These are phyloP conservation scores for Aureobasidium mangrovei DNA, from an alignment of 2,329 filamentous ascomycete genomes.

Conservation along the genomic window DNA sequence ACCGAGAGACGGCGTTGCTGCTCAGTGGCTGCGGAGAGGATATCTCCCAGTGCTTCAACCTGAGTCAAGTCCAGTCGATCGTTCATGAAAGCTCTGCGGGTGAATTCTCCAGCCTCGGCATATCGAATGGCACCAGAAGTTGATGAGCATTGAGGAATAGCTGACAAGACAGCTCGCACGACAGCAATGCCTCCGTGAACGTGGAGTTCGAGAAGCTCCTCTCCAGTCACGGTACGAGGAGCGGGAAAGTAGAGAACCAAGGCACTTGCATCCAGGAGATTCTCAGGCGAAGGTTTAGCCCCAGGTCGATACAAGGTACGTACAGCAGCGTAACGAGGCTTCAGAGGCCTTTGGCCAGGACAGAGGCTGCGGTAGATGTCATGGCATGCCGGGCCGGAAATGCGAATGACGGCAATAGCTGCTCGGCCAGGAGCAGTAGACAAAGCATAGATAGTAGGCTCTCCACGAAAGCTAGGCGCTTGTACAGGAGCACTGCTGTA, in stretches of 20 bases:
- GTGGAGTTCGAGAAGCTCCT: slow-evolving; percentile 86
- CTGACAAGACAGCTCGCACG: slow-evolving; percentile 73
- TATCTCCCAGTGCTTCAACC: slow-evolving; percentile 57
- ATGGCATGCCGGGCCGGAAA: slow-evolving; percentile 69
- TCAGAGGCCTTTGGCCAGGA: slow-evolving; percentile 45
- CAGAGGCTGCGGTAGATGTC: slow-evolving; percentile 59
- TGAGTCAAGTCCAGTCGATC: slow-evolving; percentile 78
- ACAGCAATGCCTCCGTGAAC: slow-evolving; percentile 89
- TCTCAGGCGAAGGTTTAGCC: slow-evolving; percentile 30
- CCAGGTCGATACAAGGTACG: slow-evolving; percentile 61
- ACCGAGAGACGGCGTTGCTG: slow-evolving; percentile 85
- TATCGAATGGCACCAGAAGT: slow-evolving; percentile 53
- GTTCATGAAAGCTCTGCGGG: slow-evolving; percentile 82
- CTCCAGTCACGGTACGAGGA: slow-evolving; percentile 79
- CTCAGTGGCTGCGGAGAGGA: slow-evolving; percentile 64
- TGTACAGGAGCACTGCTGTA: not conserved
- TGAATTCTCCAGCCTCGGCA: slow-evolving; percentile 93
- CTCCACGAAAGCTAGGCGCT: not conserved
- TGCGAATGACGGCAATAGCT: slow-evolving; percentile 80
- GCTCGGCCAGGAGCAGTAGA: slow-evolving; percentile 79
- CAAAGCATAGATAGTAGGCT: slow-evolving; percentile 75
- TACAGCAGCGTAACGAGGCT: slow-evolving; percentile 58
- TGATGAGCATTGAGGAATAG: slow-evolving; percentile 52
- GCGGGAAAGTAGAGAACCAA: slow-evolving; percentile 74
- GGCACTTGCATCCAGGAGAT: slow-evolving; percentile 64